phyloP scores from a whole-genome alignment of 768 basidiomycete genomes.

The Tulasnella sp. region DNA sequence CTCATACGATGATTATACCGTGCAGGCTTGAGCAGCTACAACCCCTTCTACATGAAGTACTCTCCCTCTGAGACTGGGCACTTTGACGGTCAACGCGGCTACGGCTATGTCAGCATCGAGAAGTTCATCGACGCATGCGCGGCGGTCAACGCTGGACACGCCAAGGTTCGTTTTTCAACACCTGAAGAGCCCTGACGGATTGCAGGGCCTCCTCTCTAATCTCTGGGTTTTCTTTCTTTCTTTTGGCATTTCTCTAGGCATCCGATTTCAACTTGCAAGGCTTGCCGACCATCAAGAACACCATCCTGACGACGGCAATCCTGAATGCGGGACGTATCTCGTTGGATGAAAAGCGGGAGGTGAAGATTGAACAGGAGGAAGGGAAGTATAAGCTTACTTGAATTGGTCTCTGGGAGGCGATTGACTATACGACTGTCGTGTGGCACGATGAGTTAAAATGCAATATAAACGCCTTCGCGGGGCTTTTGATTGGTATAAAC shows the following conservation, averaged over 20 bases:
- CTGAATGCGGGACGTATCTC: conserved; percentile 84
- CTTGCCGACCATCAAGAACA: conserved; percentile 81
- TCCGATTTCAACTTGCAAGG: conserved; percentile 67
- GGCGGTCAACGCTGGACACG: conserved; percentile 58
- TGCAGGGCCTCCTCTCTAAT: too few relatives aligned
- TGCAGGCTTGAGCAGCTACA: conserved; percentile 34
- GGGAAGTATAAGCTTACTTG: conserved; percentile 59
- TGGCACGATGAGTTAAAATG: too few relatives aligned
- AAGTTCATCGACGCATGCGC: conserved; percentile 82
- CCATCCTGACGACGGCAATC: conserved; percentile 77
- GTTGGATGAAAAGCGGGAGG: conserved; percentile 78
- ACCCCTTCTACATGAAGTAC: conserved; percentile 96
- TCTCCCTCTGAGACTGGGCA: conserved; percentile 83
- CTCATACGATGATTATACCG: too few relatives aligned
- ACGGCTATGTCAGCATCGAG: conserved; percentile 82
- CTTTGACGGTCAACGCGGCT: conserved; percentile 90
- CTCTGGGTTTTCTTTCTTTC: too few relatives aligned
- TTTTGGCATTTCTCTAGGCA: too few relatives aligned
- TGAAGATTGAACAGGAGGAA: conserved; percentile 58
- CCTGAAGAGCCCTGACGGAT: background rate
- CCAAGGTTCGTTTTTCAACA: conserved; percentile 26
- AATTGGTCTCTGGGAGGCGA: too few relatives aligned
- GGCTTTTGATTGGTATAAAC: too few relatives aligned
- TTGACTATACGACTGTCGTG: too few relatives aligned
- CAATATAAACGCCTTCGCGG: too few relatives aligned